Conservation (phyloP, 345 rosid species). For the Erysimum cheiranthoides region DNA sequence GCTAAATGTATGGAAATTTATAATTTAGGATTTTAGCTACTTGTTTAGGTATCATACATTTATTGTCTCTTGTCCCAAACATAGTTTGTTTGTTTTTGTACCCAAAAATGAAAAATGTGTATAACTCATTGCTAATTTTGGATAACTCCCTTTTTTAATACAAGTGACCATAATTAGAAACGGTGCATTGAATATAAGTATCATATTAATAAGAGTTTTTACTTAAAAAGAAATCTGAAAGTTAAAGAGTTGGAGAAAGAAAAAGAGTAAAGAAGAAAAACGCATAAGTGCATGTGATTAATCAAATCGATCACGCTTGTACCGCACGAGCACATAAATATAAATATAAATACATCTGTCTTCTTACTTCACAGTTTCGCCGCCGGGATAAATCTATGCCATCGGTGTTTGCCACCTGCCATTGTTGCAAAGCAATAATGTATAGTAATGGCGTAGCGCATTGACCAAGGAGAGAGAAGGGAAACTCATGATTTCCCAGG, state of each 20-base stretch:
- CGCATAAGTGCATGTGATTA: constrained; percentile 19
- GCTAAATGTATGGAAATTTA: background rate
- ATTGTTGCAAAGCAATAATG: background rate
- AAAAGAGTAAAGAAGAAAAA: background rate
- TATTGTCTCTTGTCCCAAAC: background rate
- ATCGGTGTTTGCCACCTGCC: constrained; percentile 37
- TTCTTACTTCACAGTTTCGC: constrained; percentile 19
- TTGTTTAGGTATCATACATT: background rate
- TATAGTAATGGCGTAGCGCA: constrained; percentile 10
- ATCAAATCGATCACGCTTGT: constrained; percentile 11
- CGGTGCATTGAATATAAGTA: background rate
- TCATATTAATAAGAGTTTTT: background rate
- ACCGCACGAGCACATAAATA: constrained; percentile 28
- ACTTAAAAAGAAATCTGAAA: background rate
- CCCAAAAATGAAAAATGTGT: background rate
- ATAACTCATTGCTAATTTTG: background rate
- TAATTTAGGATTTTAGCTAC: background rate
- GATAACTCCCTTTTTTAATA: background rate
- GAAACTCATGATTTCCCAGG: constrained; percentile 34
- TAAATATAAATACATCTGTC: background rate
- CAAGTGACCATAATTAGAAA: background rate
- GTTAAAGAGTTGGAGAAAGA: background rate
- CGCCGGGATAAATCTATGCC: constrained; percentile 22
- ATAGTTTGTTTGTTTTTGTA: background rate
- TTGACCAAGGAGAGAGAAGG: constrained; percentile 15